phyloP scores from a whole-genome alignment of 2,329 filamentous ascomycete species.

The Immersiporthe knoxdaviesiana region DNA sequence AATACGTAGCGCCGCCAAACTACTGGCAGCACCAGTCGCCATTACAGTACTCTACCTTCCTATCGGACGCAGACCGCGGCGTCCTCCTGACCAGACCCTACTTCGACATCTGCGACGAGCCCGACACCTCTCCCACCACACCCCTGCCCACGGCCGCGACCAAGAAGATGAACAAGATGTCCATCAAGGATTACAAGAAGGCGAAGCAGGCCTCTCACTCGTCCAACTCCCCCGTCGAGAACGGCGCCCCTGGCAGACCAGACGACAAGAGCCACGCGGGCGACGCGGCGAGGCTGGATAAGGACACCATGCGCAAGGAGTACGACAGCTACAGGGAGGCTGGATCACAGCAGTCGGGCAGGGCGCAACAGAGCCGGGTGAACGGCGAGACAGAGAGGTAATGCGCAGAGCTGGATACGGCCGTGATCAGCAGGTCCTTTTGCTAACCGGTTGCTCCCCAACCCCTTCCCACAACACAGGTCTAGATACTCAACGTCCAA shows the following conservation, averaged over 20 bases:
- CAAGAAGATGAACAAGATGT: conserved; percentile 51
- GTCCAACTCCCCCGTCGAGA: conserved; percentile 43
- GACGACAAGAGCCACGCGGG: conserved; percentile 32
- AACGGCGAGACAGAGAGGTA: conserved; percentile 29
- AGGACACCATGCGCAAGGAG: conserved; percentile 30
- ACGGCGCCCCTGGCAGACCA: conserved; percentile 30
- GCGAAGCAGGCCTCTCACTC: conserved; percentile 48
- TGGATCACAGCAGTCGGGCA: conserved; percentile 22
- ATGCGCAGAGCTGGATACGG: conserved; percentile 25
- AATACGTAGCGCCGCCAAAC: conserved; percentile 49
- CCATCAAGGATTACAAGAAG: conserved; percentile 63
- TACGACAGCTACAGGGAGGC: conserved; percentile 30
- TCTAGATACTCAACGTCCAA: conserved; percentile 37
- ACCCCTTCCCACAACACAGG: conserved; percentile 25
- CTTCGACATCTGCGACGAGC: conserved; percentile 60
- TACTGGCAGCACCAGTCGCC: conserved; percentile 49
- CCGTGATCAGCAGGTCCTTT: conserved; percentile 31
- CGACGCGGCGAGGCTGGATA: conserved; percentile 27
- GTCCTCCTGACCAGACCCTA: conserved; percentile 59
- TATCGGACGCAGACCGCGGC: conserved; percentile 62
- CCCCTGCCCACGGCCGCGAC: conserved; percentile 33
- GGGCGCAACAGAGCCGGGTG: conserved; percentile 18
- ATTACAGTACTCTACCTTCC: conserved; percentile 61
- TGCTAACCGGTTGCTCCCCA: conserved; percentile 31
- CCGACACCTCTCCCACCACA: conserved; percentile 37